Conservation (phyloP, 2,329 filamentous ascomycete genomes). For the Fusarium metavorans region DNA sequence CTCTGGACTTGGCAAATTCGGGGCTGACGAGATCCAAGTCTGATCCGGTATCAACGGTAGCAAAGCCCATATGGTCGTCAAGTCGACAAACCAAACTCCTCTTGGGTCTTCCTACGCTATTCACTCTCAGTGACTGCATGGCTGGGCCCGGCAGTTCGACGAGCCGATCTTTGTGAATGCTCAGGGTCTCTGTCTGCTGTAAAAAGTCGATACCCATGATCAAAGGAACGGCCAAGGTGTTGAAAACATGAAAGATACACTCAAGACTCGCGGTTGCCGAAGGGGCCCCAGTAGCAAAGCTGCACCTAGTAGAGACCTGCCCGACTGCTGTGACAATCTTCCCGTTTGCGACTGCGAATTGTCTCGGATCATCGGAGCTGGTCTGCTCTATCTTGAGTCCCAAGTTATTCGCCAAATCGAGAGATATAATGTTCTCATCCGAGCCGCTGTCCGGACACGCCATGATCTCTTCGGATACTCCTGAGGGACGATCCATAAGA, state of each 20-base stretch:
- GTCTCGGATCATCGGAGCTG: not conserved
- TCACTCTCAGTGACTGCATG: conserved; percentile 4
- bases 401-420: not conserved
- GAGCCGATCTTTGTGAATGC: not conserved
- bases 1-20: not conserved
- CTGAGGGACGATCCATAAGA: rapidly evolving
- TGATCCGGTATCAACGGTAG: conserved; percentile 8
- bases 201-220: conserved; percentile 10
- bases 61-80: not conserved
- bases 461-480: not conserved
- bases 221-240: not conserved
- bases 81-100: not conserved
- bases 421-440: conserved; percentile 12
- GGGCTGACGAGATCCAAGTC: conserved; percentile 8
- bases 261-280: not conserved
- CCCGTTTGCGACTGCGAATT: conserved; percentile 1
- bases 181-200: conserved; percentile 6
- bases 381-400: not conserved
- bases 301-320: not conserved
- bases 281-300: not conserved
- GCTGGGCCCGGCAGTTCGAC: not conserved
- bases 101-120: not conserved
- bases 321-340: not conserved
- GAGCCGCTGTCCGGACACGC: conserved; percentile 12
- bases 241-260: conserved; percentile 4